Evolutionary conservation across 192 early-diverging fungal species (phyloP).

Genomic region (Entomortierella beljakovae): DNA sequence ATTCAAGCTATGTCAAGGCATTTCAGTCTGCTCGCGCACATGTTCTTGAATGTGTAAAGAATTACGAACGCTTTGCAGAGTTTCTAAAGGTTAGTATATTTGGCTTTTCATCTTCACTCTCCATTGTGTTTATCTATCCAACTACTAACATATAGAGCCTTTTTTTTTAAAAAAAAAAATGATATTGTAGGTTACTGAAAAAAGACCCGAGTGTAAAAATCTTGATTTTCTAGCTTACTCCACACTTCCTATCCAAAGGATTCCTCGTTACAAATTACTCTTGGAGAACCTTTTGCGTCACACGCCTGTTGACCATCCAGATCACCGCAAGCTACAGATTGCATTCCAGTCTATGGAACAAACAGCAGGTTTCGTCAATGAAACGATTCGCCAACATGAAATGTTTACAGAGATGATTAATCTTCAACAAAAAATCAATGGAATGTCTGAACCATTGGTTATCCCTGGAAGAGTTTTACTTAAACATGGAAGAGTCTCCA

Average conservation of each 20-base stretch:
- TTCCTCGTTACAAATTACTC: constrained; percentile 89
- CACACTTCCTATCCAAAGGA: constrained; percentile 88
- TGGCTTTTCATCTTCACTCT: too few relatives aligned
- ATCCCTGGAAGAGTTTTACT: constrained; percentile 77
- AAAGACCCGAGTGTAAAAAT: constrained; percentile 61
- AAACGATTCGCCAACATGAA: constrained; percentile 84
- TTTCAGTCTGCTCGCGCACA: constrained; percentile 76
- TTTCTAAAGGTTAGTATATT: constrained; percentile 41
- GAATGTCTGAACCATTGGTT: constrained; percentile 76
- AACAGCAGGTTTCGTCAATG: constrained; percentile 84
- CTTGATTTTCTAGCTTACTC: constrained; percentile 81
- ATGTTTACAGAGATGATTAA: constrained; percentile 76
- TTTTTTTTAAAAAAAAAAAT: not conserved
- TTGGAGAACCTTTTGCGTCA: constrained; percentile 78
- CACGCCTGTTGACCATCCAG: constrained; percentile 78
- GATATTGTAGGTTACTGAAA: constrained; percentile 47
- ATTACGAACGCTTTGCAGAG: constrained; percentile 47
- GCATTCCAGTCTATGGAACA: constrained; percentile 76
- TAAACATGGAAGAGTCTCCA: constrained; percentile 72
- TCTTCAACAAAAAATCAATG: constrained; percentile 73
- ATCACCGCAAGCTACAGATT: constrained; percentile 70
- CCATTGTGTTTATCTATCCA: too few relatives aligned
- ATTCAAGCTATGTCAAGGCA: constrained; percentile 88
- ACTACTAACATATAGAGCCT: not conserved
- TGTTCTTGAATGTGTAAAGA: constrained; percentile 59